A percentile compares a stretch with the other conserved stretches of the same genome.
Evolutionary conservation across 2,329 filamentous ascomycete genomes (phyloP).

Genomic region (Aspergillus neoniger): DNA sequence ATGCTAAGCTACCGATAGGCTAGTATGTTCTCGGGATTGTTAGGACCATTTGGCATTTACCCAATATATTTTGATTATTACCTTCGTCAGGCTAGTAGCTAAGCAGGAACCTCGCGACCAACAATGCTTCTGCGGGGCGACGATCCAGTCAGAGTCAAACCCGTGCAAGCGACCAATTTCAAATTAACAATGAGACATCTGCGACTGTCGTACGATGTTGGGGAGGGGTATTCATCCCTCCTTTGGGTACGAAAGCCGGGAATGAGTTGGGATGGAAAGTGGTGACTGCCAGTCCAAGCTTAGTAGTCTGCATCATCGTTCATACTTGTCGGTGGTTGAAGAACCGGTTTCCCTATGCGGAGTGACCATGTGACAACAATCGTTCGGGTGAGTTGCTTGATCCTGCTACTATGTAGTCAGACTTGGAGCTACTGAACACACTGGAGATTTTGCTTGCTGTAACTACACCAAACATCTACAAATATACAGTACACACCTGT

Average conservation of each 20-base stretch:
- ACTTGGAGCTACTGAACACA: too few relatives aligned
- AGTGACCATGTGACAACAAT: not conserved
- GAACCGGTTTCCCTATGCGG: not conserved
- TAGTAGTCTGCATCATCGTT: not conserved
- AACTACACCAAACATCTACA: not conserved
- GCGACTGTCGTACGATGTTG: constrained; percentile 8
- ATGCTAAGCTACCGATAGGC: not conserved
- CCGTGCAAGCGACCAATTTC: not conserved
- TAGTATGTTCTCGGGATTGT: not conserved
- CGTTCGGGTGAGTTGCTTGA: not conserved
- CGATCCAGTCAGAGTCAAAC: not conserved
- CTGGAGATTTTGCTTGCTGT: too few relatives aligned
- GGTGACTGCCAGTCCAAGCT: not conserved
- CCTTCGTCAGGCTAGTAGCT: not conserved
- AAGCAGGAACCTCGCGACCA: not conserved
- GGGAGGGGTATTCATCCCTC: not conserved
- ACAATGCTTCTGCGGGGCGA: not conserved
- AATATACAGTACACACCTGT: not conserved
- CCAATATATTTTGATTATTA: not conserved
- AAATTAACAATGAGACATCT: not conserved
- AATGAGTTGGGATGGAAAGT: not conserved
- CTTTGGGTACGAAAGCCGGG: constrained; percentile 6
- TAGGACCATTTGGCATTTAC: too few relatives aligned
- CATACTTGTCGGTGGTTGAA: too few relatives aligned
- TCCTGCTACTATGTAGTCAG: too few relatives aligned